Base-by-base conservation (phyloP, 768 basidiomycete genomes). In the Lactarius deliciosus region DNA sequence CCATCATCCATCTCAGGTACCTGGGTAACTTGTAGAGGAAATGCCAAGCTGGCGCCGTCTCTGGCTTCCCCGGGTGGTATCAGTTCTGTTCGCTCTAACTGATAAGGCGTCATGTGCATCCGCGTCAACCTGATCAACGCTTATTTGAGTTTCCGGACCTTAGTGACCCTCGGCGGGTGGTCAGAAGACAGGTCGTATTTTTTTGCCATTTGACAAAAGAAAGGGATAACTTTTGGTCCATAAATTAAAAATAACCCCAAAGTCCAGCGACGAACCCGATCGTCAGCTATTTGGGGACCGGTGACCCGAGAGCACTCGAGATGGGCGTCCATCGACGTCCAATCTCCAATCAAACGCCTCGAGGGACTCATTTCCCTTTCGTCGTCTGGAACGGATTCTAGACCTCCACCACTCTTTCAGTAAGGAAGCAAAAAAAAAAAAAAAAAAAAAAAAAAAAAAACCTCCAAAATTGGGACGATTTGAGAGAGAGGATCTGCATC, bases 91-190 rank as follows among this genome's bases (percentile, higher is more conserved):
- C 47, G 34, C 10, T 30, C 28, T 22, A 15, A 55, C 66, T 8
- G 66, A 68, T 68, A 64, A 64, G 66, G 66, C 65, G 43, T 63
- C 57, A 66, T 66, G n/a, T 20, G 15, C 32, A 34, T 57, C 36
- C 40, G 16, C n/a, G 7, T 28, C n/a, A 18, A 50, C 6, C 18
- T 57, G 53, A 67, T 67, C 66, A 64, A 64, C 62, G 61, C 32
- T 45, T 67, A 60, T 67, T 67, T 63, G 62, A 45, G 22, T 57
- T 25, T 53, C 62, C 22, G 66, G 66, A 67, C 22, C 65, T 66
- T 58, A 45, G 25, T 30, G 25, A 1, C 25, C 36, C 16, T 22
- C 20, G 3, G 11, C 9, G 10, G 38, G n/a, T 16, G 58, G 47
- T 60, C 62, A 56, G 54, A 56, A 63, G 54, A 32, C 36, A 15